Evolutionary conservation across 179 eudicot genomes (phyloP).

Genomic region (Beta macrorhiza): DNA sequence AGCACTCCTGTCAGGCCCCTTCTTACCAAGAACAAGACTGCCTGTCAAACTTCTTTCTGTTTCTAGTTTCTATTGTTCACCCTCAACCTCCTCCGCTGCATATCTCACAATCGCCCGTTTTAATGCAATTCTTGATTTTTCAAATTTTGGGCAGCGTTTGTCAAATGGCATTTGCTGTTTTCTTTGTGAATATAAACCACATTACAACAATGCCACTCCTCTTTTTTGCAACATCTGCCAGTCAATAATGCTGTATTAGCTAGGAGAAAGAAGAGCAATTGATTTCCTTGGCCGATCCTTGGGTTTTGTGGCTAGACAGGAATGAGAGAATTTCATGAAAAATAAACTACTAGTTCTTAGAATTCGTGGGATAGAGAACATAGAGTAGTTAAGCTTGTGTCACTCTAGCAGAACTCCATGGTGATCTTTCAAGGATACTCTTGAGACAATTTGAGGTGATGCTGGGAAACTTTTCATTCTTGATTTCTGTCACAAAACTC

Average conservation of each 20-base stretch:
- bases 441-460: too few relatives aligned
- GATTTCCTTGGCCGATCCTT: neutral
- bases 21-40: too few relatives aligned
- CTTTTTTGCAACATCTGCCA: constrained; percentile 2
- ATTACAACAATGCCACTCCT: neutral
- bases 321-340: neutral
- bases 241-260: neutral
- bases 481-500: too few relatives aligned
- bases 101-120: neutral
- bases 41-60: too few relatives aligned
- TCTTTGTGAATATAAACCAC: neutral
- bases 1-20: neutral
- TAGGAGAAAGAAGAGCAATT: neutral
- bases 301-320: neutral
- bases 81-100: neutral
- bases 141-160: neutral
- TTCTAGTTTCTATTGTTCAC: neutral
- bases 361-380: too few relatives aligned
- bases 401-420: too few relatives aligned
- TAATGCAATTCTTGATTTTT: neutral
- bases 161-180: too few relatives aligned
- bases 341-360: too few relatives aligned
- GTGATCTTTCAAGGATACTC: too few relatives aligned
- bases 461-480: too few relatives aligned
- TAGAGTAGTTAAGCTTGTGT: too few relatives aligned